Conservation (phyloP, 2,329 filamentous ascomycete genomes). For the Cordyceps fumosorosea region DNA sequence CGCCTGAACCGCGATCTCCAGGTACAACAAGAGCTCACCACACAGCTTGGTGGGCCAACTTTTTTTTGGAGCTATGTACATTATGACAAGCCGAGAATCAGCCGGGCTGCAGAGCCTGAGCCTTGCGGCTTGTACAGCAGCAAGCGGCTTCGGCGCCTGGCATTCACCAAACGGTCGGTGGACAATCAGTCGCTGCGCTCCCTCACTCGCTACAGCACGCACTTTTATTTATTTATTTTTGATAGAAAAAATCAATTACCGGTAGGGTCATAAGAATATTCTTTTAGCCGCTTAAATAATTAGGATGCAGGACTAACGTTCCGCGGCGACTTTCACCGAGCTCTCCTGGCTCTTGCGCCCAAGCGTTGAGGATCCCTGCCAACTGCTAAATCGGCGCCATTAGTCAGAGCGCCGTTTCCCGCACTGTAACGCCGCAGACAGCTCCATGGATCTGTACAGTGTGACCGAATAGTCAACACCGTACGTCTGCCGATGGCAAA, state of each 20-base stretch:
- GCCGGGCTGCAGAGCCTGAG: not conserved
- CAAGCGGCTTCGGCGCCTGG: constrained; percentile 6
- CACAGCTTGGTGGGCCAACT: constrained; percentile 6
- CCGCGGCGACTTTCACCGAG: no score
- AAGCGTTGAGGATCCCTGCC: not conserved
- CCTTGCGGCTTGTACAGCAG: not conserved
- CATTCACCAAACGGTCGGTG: not conserved
- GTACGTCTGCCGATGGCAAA: not conserved
- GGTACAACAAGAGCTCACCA: constrained; percentile 3
- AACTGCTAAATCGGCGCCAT: not conserved
- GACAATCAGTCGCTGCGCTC: not conserved
- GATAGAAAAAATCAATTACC: not conserved
- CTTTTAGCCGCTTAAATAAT: not conserved
- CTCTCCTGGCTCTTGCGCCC: not conserved
- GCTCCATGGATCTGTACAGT: not conserved
- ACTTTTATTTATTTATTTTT: not conserved
- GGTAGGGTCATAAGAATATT: not conserved
- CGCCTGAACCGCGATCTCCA: constrained; percentile 17
- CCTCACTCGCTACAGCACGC: not conserved
- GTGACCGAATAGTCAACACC: not conserved
- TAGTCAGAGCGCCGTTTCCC: not conserved
- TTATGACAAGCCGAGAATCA: constrained; percentile 10
- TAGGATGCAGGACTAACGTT: no score
- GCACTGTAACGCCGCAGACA: not conserved
- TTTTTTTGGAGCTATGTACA: constrained; percentile 9